Base-by-base conservation (phyloP, 176 grass and related monocot genomes). In the Oryza rufipogon region DNA sequence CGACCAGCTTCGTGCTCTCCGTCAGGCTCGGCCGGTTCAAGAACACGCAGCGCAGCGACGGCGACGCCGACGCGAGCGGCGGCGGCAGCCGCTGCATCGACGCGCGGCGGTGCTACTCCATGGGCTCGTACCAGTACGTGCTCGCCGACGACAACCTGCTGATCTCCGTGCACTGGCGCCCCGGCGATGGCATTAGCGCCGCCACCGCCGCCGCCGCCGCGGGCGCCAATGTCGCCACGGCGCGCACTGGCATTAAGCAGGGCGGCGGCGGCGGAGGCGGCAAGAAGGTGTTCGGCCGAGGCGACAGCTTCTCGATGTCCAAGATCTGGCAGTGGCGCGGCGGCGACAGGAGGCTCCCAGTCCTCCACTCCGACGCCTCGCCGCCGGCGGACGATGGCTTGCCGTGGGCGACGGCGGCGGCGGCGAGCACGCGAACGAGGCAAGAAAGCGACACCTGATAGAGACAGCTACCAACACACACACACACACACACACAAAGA, bases 271-370 rank as follows among this genome's bases (percentile, higher is more conserved):
- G 6, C 20, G 7, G 2, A 8, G 20, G 6, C 8, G 20, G 91
- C 19, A 98, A 91, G 68, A 92, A 85, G 80, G 66, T 92, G 30
- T 89, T 84, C 64, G 86, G 86, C 20, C 92, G 90, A 83, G 89
- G 93, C 41, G 95, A 98, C 81, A 98, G 95, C 90, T 95, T 98
- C 82, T 98, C 95, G 6, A 4, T 36, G 34, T 3, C 95, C 48
- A 98, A 98, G 91, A 95, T 98, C 75, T 98, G 95, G 95, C 95
- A 98, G 56, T 93, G 95, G 95, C 73, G 86, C 32, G 66, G 88
- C 82, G 85, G 94, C 77, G 88, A 89, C 80, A 84, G 77, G 64
- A 66, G 80, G 68, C 82, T 97, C 68, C 87, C 92, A 0, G 66
- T 58, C 26, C 77, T 90, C 66, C 82, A 71, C 36, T 8, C 89